A percentile compares a stretch with the other conserved stretches of the same genome.
Evolutionary conservation across 306 rosid species (phyloP).

Genomic region (Parietaria judaica): DNA sequence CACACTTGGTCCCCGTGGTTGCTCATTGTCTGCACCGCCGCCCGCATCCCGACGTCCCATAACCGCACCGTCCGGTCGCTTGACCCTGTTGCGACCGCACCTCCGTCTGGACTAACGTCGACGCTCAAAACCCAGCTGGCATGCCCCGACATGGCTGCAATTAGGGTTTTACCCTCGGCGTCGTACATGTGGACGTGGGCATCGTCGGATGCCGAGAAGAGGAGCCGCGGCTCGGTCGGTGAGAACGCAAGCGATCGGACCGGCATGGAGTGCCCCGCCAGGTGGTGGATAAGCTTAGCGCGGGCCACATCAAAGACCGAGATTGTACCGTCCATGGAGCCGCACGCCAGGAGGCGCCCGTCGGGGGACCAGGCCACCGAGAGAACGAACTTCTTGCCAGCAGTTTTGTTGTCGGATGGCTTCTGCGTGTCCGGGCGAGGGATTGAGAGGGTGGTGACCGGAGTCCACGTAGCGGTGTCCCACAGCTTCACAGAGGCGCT

Average conservation of each 20-base stretch:
- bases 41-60: slow-evolving; percentile 87
- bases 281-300: slow-evolving; percentile 76
- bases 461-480: slow-evolving; percentile 84
- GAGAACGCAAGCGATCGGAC: slow-evolving; percentile 88
- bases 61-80: slow-evolving; percentile 91
- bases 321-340: slow-evolving; percentile 96
- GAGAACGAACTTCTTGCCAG: slow-evolving; percentile 83
- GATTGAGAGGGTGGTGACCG: slow-evolving; percentile 62
- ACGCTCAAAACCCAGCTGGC: slow-evolving; percentile 83
- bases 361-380: slow-evolving; percentile 94
- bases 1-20: slow-evolving; percentile 94
- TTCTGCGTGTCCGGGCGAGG: slow-evolving; percentile 87
- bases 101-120: slow-evolving; percentile 88
- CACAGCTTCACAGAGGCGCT: slow-evolving; percentile 93
- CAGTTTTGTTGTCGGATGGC: slow-evolving; percentile 73
- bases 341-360: slow-evolving; percentile 81
- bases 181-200: slow-evolving; percentile 90
- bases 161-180: slow-evolving; percentile 69
- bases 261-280: slow-evolving; percentile 94
- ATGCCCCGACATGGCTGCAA: slow-evolving; percentile 91
- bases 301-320: slow-evolving; percentile 78
- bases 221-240: slow-evolving; percentile 67
- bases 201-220: slow-evolving; percentile 87
- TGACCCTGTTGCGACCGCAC: slow-evolving; percentile 85
- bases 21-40: slow-evolving; percentile 92